Percentiles rank a stretch among this genome's conserved stretches.
phyloP scores from a whole-genome alignment of 371 early-diverging fungal genomes.

The Mortierella sp. region DNA sequence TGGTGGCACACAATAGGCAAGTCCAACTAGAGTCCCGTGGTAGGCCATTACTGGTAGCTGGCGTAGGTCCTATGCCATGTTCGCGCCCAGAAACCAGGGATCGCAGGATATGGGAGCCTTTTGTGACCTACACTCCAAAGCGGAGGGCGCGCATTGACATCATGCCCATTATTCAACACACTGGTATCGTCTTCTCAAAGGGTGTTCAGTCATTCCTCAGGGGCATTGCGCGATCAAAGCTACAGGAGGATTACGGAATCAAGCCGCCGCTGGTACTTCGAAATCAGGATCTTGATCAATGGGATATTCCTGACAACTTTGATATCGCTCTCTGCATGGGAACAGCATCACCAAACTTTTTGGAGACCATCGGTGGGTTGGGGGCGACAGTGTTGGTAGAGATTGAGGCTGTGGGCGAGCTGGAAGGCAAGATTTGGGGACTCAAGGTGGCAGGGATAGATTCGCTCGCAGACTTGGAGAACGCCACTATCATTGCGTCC shows the following conservation, averaged over 20 bases:
- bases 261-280: constrained; percentile 12
- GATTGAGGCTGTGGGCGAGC: constrained; percentile 24
- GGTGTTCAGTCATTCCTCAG: constrained; percentile 17
- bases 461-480: neutral
- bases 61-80: constrained; percentile 16
- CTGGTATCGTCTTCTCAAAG: constrained; percentile 26
- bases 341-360: constrained; percentile 1
- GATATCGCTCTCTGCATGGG: constrained; percentile 30
- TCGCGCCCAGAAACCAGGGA: constrained; percentile 24
- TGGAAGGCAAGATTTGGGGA: constrained; percentile 29
- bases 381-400: constrained; percentile 29
- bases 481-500: constrained; percentile 11
- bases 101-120: constrained; percentile 18
- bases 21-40: constrained; percentile 19
- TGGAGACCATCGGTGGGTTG: constrained; percentile 18
- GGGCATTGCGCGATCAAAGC: neutral
- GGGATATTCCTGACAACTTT: constrained; percentile 19
- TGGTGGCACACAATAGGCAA: constrained; percentile 28
- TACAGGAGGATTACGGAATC: neutral
- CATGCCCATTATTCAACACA: constrained; percentile 11
- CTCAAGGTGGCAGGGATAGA: constrained; percentile 20
- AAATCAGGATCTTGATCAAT: constrained; percentile 6
- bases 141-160: constrained; percentile 13
- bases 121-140: constrained; percentile 18
- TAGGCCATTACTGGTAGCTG: constrained; percentile 15